phyloP scores from a whole-genome alignment of 192 early-diverging fungal species.

The Backusella mclennaniae region DNA sequence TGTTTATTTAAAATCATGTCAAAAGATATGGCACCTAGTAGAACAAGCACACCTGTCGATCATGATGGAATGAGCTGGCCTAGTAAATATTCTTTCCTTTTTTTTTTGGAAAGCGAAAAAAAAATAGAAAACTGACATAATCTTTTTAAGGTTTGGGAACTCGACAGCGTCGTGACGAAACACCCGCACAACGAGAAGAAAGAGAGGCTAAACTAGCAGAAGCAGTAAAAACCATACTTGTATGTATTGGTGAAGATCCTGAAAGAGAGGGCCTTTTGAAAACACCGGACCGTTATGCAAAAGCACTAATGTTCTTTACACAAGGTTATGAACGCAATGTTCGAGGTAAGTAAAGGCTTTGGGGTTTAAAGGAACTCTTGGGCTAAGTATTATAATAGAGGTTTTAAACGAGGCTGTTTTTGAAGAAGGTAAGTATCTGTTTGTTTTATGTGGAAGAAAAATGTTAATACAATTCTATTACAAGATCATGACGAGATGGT shows the following conservation, averaged over 20 bases:
- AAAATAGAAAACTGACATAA: not conserved
- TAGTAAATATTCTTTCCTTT: conserved; percentile 48
- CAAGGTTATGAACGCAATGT: conserved; percentile 97
- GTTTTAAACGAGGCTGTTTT: conserved; percentile 95
- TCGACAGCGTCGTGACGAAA: conserved; percentile 74
- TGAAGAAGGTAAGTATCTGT: conserved; percentile 69
- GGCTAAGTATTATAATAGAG: conserved; percentile 39
- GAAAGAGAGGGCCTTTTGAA: conserved; percentile 91
- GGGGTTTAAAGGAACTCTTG: not conserved
- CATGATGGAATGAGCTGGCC: conserved; percentile 80
- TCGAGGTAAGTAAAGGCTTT: conserved; percentile 41
- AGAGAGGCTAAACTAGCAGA: conserved; percentile 78
- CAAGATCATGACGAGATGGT: conserved; percentile 99
- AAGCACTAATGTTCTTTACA: conserved; percentile 96
- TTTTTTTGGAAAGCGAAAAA: not conserved
- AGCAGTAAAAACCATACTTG: conserved; percentile 87
- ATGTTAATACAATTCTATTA: not conserved
- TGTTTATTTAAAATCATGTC: conserved; percentile 4
- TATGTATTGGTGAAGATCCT: conserved; percentile 94
- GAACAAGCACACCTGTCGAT: conserved; percentile 47
- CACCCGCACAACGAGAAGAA: conserved; percentile 63
- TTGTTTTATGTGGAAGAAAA: not conserved
- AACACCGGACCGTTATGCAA: conserved; percentile 95
- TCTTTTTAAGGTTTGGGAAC: conserved; percentile 71
- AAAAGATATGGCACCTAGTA: not conserved